Base-by-base conservation (phyloP, 148 eudicot genomes). In the Salicornia ramosissima region DNA sequence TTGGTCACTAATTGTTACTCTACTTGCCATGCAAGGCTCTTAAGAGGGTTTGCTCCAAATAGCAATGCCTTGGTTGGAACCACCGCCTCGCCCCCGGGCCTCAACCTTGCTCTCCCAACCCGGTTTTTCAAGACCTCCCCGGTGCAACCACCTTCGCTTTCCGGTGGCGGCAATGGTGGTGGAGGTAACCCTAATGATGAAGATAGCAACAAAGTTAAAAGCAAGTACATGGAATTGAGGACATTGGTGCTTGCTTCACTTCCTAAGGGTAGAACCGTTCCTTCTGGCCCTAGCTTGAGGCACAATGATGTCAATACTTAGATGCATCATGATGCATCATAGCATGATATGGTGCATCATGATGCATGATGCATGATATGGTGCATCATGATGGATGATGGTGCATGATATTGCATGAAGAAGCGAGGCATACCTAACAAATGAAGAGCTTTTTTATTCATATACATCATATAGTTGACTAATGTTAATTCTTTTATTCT, bases 1-100 rank as follows among this genome's bases (percentile, higher is more conserved):
- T 40, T 76, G 6, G 25, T 65, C 8, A 64, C 28, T 19, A 59
- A n/a, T 54, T 69, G 49, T 49, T 22, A 30, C 16, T 16, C 56
- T 24, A 54, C 46, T 72, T 72, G 76, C 19, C 63, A 71, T 66
- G 80, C 80, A 50, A 77, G 80, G 63, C 25, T 72, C 42, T 61
- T 77, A 26, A 36, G 55, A 40, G 69, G 64, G 45, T 54, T 43
- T 50, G 22, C 24, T 30, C 67, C 36, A 10, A 28, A 60, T 36
- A n/a, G 21, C 1, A 61, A 36, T 26, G 36, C 46, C 36, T 28
- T 25, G 56, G 26, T 19, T 39, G 24, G 16, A 11, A 67, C 43
- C 16, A 67, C 43, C 16, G 53, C 72, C 49, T 26, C 64, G 34
- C 42, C 13, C 18, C 70, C 67, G 0, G 43, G 19, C 53, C 29